A percentile compares a stretch with the other conserved stretches of the same genome.
These are phyloP conservation scores for Leptographium procerum DNA, from an alignment of 2,329 filamentous ascomycete genomes.

Conservation along the genomic window DNA sequence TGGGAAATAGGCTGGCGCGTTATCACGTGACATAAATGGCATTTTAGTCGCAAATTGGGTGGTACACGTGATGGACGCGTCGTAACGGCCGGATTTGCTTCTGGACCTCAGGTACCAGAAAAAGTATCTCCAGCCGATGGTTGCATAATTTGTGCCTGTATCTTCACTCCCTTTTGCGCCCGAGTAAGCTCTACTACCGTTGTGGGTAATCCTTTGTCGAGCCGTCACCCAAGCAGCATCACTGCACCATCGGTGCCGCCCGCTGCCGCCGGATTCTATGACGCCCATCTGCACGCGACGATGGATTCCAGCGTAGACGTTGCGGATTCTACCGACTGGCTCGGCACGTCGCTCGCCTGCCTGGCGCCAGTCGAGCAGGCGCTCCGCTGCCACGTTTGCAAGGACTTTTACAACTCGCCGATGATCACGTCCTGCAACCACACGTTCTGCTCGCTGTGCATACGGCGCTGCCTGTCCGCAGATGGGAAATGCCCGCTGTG, in stretches of 20 bases:
- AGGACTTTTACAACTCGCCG: slow-evolving; percentile 89
- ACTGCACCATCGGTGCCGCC: neutral
- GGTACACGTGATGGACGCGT: slow-evolving; percentile 3
- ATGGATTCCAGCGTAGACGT: slow-evolving; percentile 29
- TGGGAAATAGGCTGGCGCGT: slow-evolving; percentile 7
- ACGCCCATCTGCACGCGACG: neutral
- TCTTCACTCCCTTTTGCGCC: neutral
- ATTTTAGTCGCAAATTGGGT: neutral
- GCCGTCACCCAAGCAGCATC: neutral
- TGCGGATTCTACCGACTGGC: slow-evolving; percentile 77
- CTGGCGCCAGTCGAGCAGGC: slow-evolving; percentile 69
- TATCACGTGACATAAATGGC: slow-evolving; percentile 10
- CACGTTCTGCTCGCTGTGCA: slow-evolving; percentile 94
- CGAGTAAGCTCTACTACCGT: neutral
- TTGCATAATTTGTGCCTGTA: no score
- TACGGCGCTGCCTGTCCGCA: slow-evolving; percentile 69
- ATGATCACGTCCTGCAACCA: slow-evolving; percentile 93
- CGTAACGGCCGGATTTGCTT: neutral
- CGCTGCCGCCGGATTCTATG: neutral
- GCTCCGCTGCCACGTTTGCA: slow-evolving; percentile 92
- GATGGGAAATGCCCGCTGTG: slow-evolving; percentile 87
- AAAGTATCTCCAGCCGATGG: neutral
- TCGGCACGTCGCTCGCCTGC: slow-evolving; percentile 53
- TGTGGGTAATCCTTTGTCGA: neutral
- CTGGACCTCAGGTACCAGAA: neutral